Evolutionary conservation across 495 filamentous ascomycete genomes (phyloP).

Genomic region (Hypomontagnella submonticulosa): DNA sequence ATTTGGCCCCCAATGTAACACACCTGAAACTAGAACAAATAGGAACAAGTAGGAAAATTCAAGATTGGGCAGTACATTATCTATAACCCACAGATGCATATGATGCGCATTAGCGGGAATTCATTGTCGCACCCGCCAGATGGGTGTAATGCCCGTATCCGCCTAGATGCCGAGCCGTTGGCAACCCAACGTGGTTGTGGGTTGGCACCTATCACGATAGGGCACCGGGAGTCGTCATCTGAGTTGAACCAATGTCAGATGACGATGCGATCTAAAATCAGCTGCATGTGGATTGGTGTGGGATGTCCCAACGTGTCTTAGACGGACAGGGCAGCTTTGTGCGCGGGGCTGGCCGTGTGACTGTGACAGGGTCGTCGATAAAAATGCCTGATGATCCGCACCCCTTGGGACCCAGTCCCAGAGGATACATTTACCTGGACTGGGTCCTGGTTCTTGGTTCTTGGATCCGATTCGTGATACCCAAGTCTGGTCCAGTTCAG

Average conservation of each 20-base stretch:
- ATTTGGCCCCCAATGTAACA: slow-evolving; percentile 33
- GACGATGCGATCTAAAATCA: slow-evolving; percentile 38
- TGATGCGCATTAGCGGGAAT: slow-evolving; percentile 41
- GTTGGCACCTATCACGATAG: slow-evolving; percentile 42
- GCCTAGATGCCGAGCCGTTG: slow-evolving; percentile 41
- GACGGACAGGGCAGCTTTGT: slow-evolving; percentile 26
- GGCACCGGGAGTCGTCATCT: slow-evolving; percentile 30
- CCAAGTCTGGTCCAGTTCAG: slow-evolving; percentile 3
- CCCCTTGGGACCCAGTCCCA: slow-evolving; percentile 20
- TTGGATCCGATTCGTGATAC: slow-evolving; percentile 29
- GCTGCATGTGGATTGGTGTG: slow-evolving; percentile 35
- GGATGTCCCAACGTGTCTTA: slow-evolving; percentile 34
- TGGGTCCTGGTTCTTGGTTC: slow-evolving; percentile 25
- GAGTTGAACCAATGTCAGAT: slow-evolving; percentile 42
- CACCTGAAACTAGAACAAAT: slow-evolving; percentile 35
- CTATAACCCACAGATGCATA: slow-evolving; percentile 28
- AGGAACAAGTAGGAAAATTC: slow-evolving; percentile 25
- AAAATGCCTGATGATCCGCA: slow-evolving; percentile 39
- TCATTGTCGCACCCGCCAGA: slow-evolving; percentile 36
- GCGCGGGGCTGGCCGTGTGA: slow-evolving; percentile 30
- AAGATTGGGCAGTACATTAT: slow-evolving; percentile 33
- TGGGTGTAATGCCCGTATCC: slow-evolving; percentile 36
- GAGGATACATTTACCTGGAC: slow-evolving; percentile 24
- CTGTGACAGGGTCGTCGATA: slow-evolving; percentile 39
- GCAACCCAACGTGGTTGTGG: slow-evolving; percentile 28